phyloP scores from a whole-genome alignment of 2,329 filamentous ascomycete species.

The Aaosphaeria arxii region DNA sequence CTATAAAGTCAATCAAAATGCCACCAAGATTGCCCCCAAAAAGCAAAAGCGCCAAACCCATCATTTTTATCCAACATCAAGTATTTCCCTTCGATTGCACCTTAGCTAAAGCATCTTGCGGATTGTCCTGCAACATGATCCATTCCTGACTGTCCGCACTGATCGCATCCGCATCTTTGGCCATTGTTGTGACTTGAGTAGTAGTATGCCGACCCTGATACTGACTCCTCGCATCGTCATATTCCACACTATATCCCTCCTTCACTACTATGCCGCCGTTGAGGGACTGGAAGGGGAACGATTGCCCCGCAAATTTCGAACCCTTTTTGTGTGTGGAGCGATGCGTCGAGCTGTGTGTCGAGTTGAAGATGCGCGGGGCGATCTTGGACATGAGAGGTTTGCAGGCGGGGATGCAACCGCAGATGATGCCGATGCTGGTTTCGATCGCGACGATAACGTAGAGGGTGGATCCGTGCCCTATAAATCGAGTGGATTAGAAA shows the following conservation, averaged over 20 bases:
- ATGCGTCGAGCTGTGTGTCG: conserved; percentile 4
- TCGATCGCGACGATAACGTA: conserved; percentile 28
- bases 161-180: not conserved
- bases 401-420: conserved; percentile 29
- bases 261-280: conserved; percentile 6
- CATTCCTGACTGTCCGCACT: not conserved
- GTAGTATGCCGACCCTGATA: not conserved
- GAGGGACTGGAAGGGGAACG: conserved; percentile 6
- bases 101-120: too few species aligned
- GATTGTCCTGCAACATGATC: not conserved
- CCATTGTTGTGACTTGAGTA: too few species aligned
- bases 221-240: not conserved
- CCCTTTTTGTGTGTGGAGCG: conserved; percentile 1
- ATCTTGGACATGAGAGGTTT: conserved; percentile 27
- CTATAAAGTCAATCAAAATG: too few species aligned
- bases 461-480: conserved; percentile 22
- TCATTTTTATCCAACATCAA: too few species aligned
- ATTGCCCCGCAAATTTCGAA: conserved; percentile 1
- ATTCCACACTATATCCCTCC: conserved; percentile 6
- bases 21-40: too few species aligned
- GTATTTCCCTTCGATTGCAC: too few species aligned
- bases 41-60: too few species aligned
- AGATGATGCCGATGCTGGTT: conserved; percentile 25
- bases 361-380: conserved; percentile 23
- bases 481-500: too few species aligned